Conservation (phyloP, 345 rosid genomes). For the Linum tenue region DNA sequence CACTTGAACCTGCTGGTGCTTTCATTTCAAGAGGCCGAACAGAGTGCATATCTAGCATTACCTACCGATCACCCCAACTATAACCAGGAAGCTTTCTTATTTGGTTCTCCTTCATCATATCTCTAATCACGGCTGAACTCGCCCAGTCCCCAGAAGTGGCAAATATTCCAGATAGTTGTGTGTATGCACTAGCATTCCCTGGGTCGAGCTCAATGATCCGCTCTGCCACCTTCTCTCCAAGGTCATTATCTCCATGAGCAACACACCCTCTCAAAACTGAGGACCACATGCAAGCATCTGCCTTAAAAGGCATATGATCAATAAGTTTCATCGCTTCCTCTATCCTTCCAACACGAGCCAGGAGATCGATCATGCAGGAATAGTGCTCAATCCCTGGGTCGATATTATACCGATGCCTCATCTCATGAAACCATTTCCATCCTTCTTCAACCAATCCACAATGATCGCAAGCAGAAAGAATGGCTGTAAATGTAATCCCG, state of each 20-base stretch:
- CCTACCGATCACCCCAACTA: conserved; percentile 39
- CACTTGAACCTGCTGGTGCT: too few relatives aligned
- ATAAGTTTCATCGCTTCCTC: conserved; percentile 52
- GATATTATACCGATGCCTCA: conserved; percentile 48
- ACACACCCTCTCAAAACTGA: conserved; percentile 72
- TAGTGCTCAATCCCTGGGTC: conserved; percentile 63
- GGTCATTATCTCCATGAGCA: conserved; percentile 47
- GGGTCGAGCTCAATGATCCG: conserved; percentile 71
- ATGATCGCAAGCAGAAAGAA: conserved; percentile 72
- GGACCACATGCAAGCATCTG: conserved; percentile 67
- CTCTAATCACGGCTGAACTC: conserved; percentile 47
- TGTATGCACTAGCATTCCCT: conserved; percentile 61
- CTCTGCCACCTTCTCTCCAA: conserved; percentile 64
- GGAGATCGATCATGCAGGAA: conserved; percentile 77
- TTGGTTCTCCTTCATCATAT: conserved; percentile 36
- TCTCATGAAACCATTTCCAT: conserved; percentile 43
- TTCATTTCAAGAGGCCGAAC: too few relatives aligned
- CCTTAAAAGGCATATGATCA: conserved; percentile 46
- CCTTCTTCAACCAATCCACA: conserved; percentile 78
- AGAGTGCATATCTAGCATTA: too few relatives aligned
- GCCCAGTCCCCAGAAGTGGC: conserved; percentile 81
- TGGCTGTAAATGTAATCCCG: conserved; percentile 45
- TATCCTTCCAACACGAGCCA: conserved; percentile 65
- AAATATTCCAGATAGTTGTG: conserved; percentile 53
- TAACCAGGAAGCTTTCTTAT: conserved; percentile 44